Evolutionary conservation across 73 alveolate species (phyloP), one percentile per base, ranked within the genome.

Genomic region (Uronychia binucleata): DNA sequence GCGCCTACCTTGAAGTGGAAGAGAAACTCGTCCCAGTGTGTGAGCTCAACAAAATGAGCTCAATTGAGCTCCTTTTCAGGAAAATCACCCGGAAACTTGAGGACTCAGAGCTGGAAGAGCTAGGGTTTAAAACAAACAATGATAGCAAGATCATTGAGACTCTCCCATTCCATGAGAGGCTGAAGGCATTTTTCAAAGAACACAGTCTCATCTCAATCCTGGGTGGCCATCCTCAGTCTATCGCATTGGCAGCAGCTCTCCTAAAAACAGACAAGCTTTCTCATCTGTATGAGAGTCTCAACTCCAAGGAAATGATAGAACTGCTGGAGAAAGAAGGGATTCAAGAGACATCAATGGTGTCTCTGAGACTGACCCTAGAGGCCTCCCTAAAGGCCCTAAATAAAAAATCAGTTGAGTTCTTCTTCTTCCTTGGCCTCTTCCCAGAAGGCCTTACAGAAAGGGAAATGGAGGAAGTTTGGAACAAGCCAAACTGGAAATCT

Each of bases 351-450:
- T 33, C 94, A 0, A 80, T 75, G 67, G 87, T 89, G 31, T 85
- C 95, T 0, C 85, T 90, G 0, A 59, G 91, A 30, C 14, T 90
- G 29, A 82, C 93, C 27, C 33, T 90, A 19, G 92, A 90, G 28
- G 87, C 82, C 34, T 85, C 93, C 1, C 34, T 90, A 0, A 85
- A 34, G 33, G 35, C 32, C 28, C 30, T 90, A 26, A 27, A 85
- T 30, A 75, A 60, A 32, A 35, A 85, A 31, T 87, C 93, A 30
- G 33, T 79, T 0, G 28, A 84, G 30, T 75, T 90, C 79, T 90
- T 90, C 82, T 85, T 86, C 34, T 59, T 90, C 33, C 57, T 90
- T 58, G 95, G 95, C 27, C 85, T 90, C 79, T 77, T 90, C 1
- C 95, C 95, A 26, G 91, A 88, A 11, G 95, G 95, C 28, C 57